These are phyloP conservation scores for Zymoseptoria crescenta DNA, from an alignment of 2,329 filamentous ascomycete species.

Conservation along the genomic window DNA sequence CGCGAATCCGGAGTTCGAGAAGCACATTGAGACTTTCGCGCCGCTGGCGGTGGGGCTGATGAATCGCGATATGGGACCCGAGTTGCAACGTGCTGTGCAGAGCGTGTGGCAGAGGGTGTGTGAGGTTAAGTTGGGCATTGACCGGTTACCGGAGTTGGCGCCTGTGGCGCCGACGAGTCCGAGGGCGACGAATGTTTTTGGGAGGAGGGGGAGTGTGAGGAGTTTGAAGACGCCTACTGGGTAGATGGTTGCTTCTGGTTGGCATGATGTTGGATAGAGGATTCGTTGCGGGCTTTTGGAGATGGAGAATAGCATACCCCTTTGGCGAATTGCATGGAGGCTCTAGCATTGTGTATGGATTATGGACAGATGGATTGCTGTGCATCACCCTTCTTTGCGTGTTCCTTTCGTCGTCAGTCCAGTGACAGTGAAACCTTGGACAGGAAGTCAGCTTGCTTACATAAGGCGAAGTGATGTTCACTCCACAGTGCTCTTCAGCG, in stretches of 20 bases:
- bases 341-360: no score
- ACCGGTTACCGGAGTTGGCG: constrained; percentile 16
- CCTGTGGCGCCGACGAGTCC: constrained; percentile 16
- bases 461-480: no score
- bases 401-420: no score
- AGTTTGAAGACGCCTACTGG: not conserved
- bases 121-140: constrained; percentile 56
- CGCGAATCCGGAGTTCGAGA: constrained; percentile 68
- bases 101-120: constrained; percentile 73
- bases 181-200: constrained; percentile 17
- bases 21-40: constrained; percentile 76
- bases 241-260: not conserved
- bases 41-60: constrained; percentile 77
- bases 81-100: constrained; percentile 71
- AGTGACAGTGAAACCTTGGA: no score
- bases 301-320: no score
- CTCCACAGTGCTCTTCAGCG: no score
- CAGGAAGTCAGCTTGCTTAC: no score
- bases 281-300: no score
- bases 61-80: constrained; percentile 68
- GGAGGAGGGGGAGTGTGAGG: constrained; percentile 12
- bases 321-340: no score
- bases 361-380: no score
- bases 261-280: no score
- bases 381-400: no score